These are phyloP conservation scores for Liriodendron chinense DNA, from an alignment of 164 flowering plant genomes.

Conservation along the genomic window DNA sequence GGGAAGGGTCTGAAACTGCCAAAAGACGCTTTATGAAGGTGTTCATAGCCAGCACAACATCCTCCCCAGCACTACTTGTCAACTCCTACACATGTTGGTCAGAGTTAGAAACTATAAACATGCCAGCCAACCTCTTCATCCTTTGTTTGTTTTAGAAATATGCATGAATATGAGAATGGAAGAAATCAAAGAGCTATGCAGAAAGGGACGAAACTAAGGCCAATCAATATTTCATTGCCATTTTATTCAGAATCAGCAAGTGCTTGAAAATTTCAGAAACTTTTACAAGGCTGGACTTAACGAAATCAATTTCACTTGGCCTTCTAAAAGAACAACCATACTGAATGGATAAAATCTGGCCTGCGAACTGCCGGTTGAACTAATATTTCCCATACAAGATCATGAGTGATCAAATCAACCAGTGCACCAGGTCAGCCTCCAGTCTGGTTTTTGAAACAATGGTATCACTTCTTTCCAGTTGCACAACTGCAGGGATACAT, in stretches of 20 bases:
- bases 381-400: too few species aligned
- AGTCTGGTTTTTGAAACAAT: too few species aligned
- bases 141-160: too few species aligned
- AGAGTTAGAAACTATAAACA: background rate
- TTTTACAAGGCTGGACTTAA: too few species aligned
- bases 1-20: slow-evolving; percentile 75
- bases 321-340: too few species aligned
- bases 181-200: background rate
- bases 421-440: too few species aligned
- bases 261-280: background rate
- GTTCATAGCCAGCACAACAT: slow-evolving; percentile 89
- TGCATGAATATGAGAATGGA: background rate
- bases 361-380: too few species aligned
- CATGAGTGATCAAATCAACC: too few species aligned
- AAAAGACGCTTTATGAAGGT: slow-evolving; percentile 90
- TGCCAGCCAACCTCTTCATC: background rate
- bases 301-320: too few species aligned
- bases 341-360: too few species aligned
- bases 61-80: slow-evolving; percentile 94
- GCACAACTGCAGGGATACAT: too few species aligned
- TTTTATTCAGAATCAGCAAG: background rate
- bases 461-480: too few species aligned
- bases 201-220: background rate
- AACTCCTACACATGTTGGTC: slow-evolving; percentile 54
- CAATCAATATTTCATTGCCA: background rate